phyloP scores from a whole-genome alignment of 2,329 filamentous ascomycete species.

The Exophiala oligosperma region DNA sequence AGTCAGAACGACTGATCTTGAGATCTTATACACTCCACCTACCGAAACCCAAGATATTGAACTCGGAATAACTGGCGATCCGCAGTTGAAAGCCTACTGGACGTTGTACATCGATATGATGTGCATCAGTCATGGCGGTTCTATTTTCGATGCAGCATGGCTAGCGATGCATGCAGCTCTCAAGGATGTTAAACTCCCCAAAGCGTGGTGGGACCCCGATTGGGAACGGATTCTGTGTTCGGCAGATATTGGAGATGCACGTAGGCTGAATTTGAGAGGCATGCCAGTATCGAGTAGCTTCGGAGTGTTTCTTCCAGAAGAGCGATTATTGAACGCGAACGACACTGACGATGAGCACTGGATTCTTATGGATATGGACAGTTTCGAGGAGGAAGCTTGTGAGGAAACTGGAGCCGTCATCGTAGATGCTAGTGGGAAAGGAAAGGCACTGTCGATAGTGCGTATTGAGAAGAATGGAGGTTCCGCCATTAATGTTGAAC shows the following conservation, averaged over 20 bases:
- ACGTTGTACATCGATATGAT: conserved; percentile 92
- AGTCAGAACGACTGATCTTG: conserved; percentile 66
- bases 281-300: conserved; percentile 77
- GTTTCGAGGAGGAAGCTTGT: conserved; percentile 83
- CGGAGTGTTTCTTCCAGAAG: conserved; percentile 69
- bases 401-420: conserved; percentile 80
- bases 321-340: conserved; percentile 46
- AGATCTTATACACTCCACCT: conserved; percentile 66
- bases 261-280: conserved; percentile 60
- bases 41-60: conserved; percentile 26
- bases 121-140: conserved; percentile 78
- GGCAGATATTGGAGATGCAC: conserved; percentile 55
- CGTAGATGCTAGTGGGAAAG: conserved; percentile 61
- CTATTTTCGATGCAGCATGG: conserved; percentile 86
- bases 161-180: conserved; percentile 78
- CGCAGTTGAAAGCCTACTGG: conserved; percentile 81
- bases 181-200: conserved; percentile 72
- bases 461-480: conserved; percentile 85
- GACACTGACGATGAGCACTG: conserved; percentile 57
- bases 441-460: conserved; percentile 57
- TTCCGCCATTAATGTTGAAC: conserved; percentile 59
- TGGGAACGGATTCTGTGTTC: conserved; percentile 77
- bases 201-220: conserved; percentile 81
- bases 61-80: conserved; percentile 46
- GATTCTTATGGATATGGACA: conserved; percentile 85